Percentiles rank a stretch among this genome's conserved stretches.
phyloP scores from a whole-genome alignment of 441 rosid species.

The Erysimum cheiri region DNA sequence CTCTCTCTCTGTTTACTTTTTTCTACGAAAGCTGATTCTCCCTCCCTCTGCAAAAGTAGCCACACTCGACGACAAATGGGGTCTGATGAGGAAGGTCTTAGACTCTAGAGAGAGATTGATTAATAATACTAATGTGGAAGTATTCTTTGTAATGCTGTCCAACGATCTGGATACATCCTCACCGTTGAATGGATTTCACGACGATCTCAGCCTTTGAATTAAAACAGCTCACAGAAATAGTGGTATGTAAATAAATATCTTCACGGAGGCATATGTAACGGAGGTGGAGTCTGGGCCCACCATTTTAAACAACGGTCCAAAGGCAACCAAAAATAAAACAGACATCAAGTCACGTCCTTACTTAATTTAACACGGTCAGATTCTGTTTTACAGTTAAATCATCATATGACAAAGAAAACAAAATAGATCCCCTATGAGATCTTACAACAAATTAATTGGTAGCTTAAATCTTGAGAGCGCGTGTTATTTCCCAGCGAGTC shows the following conservation, averaged over 20 bases:
- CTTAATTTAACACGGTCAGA: constrained; percentile 1
- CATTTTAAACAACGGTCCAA: not conserved
- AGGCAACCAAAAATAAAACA: not conserved
- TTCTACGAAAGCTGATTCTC: not conserved
- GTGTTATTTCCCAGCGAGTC: constrained; percentile 77
- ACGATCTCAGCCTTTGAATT: constrained; percentile 27
- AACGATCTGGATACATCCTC: not conserved
- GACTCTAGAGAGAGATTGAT: not conserved
- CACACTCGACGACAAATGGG: constrained; percentile 22
- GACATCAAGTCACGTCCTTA: constrained; percentile 30
- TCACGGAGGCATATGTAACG: constrained; percentile 7
- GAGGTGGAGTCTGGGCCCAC: constrained; percentile 33
- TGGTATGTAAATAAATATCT: constrained; percentile 12
- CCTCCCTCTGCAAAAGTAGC: constrained; percentile 4
- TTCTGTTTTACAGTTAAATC: not conserved
- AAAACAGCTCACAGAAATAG: constrained; percentile 17
- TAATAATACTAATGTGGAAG: not conserved
- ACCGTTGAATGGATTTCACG: constrained; percentile 28
- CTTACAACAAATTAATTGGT: not conserved
- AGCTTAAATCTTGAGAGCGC: constrained; percentile 59
- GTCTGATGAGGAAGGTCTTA: constrained; percentile 9
- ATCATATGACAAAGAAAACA: too few relatives aligned
- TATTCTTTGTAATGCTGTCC: constrained; percentile 20
- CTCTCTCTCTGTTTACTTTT: not conserved
- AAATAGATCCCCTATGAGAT: not conserved